A percentile compares a stretch with the other conserved stretches of the same genome.
phyloP scores from a whole-genome alignment of 1,139 yeast species.

The Yamadazyma mexicana region DNA sequence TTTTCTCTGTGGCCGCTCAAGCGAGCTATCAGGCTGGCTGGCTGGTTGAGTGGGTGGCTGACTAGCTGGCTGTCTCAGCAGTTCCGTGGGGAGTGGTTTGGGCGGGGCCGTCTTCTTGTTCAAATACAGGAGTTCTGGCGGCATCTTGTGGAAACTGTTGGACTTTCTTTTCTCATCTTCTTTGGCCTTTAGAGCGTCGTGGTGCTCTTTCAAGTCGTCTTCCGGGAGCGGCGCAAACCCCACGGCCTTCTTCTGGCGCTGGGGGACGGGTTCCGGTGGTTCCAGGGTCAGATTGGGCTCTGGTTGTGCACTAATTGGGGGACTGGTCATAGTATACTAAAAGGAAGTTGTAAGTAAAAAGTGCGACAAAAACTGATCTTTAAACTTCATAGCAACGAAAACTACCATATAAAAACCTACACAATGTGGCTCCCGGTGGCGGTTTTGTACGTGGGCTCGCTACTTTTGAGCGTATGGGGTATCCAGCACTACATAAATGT shows the following conservation, averaged over 20 bases:
- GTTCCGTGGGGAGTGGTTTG: constrained; percentile 20
- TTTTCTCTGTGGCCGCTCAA: constrained; percentile 5
- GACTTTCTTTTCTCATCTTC: constrained; percentile 27
- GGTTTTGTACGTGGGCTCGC: constrained; percentile 28
- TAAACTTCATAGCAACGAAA: too few relatives aligned
- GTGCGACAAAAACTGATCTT: too few relatives aligned
- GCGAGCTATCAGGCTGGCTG: too few relatives aligned
- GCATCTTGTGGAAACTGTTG: constrained; percentile 43
- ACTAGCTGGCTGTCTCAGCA: too few relatives aligned
- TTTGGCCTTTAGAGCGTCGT: constrained; percentile 24
- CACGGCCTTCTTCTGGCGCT: constrained; percentile 24
- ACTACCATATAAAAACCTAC: too few relatives aligned
- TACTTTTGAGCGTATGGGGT: constrained; percentile 33
- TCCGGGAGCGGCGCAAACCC: constrained; percentile 45
- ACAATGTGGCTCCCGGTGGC: constrained; percentile 32
- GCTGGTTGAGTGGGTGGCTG: too few relatives aligned
- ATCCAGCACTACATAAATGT: constrained; percentile 39
- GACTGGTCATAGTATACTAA: too few relatives aligned
- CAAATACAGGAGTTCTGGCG: constrained; percentile 44
- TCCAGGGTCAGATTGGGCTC: background rate
- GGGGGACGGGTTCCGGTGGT: constrained; percentile 2
- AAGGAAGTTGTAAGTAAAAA: too few relatives aligned
- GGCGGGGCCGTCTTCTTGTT: constrained; percentile 25
- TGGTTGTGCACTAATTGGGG: too few relatives aligned
- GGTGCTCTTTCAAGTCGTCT: constrained; percentile 39